Percentiles rank a stretch among this genome's conserved stretches.
Conservation (phyloP, 1,284 basidiomycete species). For the Porogramme epimiltina region DNA sequence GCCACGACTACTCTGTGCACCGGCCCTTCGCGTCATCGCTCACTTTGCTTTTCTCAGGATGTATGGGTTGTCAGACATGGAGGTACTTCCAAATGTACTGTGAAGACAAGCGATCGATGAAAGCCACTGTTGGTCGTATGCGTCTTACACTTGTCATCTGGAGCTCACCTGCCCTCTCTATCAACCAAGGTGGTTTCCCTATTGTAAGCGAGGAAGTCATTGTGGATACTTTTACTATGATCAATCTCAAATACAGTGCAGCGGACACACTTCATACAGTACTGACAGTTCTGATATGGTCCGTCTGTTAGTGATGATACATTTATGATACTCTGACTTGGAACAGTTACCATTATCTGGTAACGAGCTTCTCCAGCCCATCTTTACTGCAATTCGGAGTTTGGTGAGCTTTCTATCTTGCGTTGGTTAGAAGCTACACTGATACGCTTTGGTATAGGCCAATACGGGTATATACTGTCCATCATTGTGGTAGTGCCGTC, state of each 20-base stretch:
- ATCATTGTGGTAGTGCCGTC: accelerated
- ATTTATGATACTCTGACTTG: background rate
- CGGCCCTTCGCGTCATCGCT: background rate
- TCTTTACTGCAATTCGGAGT: too few species aligned
- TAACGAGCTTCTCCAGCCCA: background rate
- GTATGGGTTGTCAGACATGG: constrained; percentile 1
- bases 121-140: background rate
- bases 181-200: background rate
- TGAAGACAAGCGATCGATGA: background rate
- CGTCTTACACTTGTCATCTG: background rate
- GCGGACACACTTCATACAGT: background rate
- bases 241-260: background rate
- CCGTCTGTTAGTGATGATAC: background rate
- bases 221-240: background rate
- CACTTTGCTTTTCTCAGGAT: too few species aligned
- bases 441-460: too few species aligned
- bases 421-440: too few species aligned
- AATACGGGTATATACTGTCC: too few species aligned
- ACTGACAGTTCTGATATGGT: background rate
- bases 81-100: background rate
- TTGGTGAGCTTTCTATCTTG: too few species aligned
- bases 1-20: background rate
- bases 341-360: background rate
- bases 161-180: too few species aligned
- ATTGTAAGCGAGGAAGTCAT: background rate